Conservation (phyloP, 116 monocot species). For the Zostera marina region DNA sequence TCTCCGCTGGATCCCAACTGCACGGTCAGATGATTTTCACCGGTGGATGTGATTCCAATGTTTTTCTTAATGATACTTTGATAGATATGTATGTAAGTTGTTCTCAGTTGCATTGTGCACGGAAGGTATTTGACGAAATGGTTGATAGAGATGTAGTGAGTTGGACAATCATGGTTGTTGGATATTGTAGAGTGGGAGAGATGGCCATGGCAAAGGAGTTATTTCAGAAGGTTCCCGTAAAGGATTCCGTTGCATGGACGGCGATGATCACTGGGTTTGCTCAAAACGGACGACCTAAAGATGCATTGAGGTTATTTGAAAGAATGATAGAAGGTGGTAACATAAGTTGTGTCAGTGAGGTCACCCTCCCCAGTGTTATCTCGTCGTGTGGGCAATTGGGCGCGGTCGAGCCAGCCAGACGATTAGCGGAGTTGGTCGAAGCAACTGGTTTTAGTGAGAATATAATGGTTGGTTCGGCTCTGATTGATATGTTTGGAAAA, state of each 20-base stretch:
- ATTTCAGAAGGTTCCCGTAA: slow-evolving; percentile 24
- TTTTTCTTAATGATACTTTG: slow-evolving; percentile 44
- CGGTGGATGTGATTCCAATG: slow-evolving; percentile 32
- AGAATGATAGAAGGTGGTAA: slow-evolving; percentile 30
- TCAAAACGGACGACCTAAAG: slow-evolving; percentile 29
- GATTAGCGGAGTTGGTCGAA: slow-evolving; percentile 9
- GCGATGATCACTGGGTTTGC: slow-evolving; percentile 48
- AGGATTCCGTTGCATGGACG: slow-evolving; percentile 47
- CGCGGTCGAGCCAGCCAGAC: slow-evolving; percentile 10
- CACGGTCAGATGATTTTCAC: slow-evolving; percentile 19
- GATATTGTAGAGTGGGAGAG: slow-evolving; percentile 32
- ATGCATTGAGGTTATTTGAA: slow-evolving; percentile 18
- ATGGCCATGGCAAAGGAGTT: slow-evolving; percentile 25
- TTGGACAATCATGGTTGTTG: slow-evolving; percentile 50
- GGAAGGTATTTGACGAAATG: slow-evolving; percentile 55
- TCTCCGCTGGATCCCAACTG: background rate
- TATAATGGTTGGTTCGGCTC: slow-evolving; percentile 29
- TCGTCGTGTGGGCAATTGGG: slow-evolving; percentile 52
- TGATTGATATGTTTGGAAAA: slow-evolving; percentile 62
- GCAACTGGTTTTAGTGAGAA: slow-evolving; percentile 5
- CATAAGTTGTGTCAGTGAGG: slow-evolving; percentile 22
- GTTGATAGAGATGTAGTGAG: slow-evolving; percentile 26
- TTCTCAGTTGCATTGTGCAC: slow-evolving; percentile 15
- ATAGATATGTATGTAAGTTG: slow-evolving; percentile 38
- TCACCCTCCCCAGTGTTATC: slow-evolving; percentile 23